These are phyloP conservation scores for Inonotus obliquus DNA, from an alignment of 1,284 basidiomycete species.

Conservation along the genomic window DNA sequence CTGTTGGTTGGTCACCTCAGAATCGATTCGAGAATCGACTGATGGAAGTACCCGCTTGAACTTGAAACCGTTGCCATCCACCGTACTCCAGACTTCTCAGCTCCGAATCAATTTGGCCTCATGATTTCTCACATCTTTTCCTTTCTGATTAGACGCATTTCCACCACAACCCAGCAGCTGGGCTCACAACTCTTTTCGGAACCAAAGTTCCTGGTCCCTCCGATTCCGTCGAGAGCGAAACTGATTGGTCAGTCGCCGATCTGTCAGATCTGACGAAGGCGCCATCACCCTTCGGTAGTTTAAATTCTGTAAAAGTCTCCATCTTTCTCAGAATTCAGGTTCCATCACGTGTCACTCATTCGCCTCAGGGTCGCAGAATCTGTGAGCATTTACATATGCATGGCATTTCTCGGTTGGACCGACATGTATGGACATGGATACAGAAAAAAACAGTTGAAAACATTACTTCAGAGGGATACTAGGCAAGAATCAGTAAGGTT, in stretches of 20 bases:
- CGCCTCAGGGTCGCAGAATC: not conserved
- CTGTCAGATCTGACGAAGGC: not conserved
- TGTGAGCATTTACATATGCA: not conserved
- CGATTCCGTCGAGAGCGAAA: not conserved
- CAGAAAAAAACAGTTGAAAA: not conserved
- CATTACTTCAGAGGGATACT: slow-evolving; percentile 78
- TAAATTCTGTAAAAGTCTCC: not conserved
- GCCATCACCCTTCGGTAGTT: not conserved
- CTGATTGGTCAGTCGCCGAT: not conserved
- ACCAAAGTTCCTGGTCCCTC: not conserved
- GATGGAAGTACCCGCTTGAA: not conserved
- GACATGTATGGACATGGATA: not conserved
- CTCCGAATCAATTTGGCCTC: not conserved
- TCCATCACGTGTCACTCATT: not conserved
- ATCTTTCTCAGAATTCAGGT: not conserved
- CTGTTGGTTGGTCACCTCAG: not conserved
- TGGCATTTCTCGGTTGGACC: not conserved
- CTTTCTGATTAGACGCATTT: not conserved
- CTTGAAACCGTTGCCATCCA: slow-evolving; percentile 2
- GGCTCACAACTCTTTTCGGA: not conserved
- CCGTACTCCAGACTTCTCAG: not conserved
- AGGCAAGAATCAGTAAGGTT: slow-evolving; percentile 14
- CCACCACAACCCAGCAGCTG: not conserved
- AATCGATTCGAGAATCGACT: not conserved
- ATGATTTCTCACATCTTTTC: not conserved